phyloP scores from a whole-genome alignment of 257 asterid genomes.

The Plectranthus barbatus region DNA sequence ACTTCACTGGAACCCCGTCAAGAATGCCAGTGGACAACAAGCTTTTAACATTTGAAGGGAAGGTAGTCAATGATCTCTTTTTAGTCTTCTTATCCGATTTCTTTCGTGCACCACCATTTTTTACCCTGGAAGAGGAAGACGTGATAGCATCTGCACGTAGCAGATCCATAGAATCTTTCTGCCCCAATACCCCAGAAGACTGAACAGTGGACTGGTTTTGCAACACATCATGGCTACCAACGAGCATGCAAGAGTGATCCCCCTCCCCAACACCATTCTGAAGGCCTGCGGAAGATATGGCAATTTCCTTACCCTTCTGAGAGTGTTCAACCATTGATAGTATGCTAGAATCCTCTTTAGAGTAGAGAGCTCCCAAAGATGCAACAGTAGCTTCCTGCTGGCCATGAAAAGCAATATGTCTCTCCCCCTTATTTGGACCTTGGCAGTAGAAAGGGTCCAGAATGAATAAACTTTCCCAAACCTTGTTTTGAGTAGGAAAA shows the following conservation, averaged over 20 bases:
- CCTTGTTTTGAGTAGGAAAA: too few relatives aligned
- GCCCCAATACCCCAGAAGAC: slow-evolving; percentile 23
- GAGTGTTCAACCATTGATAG: too few relatives aligned
- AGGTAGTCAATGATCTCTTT: slow-evolving; percentile 35
- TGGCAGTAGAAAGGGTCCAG: too few relatives aligned
- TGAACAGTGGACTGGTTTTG: slow-evolving; percentile 34
- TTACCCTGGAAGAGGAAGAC: slow-evolving; percentile 22
- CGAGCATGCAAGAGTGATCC: slow-evolving; percentile 27
- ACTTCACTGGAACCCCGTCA: slow-evolving; percentile 85
- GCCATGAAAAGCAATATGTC: too few relatives aligned
- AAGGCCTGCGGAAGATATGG: slow-evolving; percentile 36
- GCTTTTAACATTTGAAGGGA: slow-evolving; percentile 70
- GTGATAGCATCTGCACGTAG: slow-evolving; percentile 23
- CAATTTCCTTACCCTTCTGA: too few relatives aligned
- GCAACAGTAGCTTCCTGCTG: too few relatives aligned
- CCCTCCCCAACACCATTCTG: slow-evolving; percentile 25
- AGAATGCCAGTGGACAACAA: too few relatives aligned
- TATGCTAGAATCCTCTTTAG: too few relatives aligned
- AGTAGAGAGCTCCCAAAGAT: too few relatives aligned
- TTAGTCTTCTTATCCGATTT: slow-evolving; percentile 38
- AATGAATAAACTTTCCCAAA: too few relatives aligned
- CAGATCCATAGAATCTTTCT: slow-evolving; percentile 21
- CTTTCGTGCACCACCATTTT: slow-evolving; percentile 27
- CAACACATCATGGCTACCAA: slow-evolving; percentile 28
- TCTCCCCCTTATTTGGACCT: too few relatives aligned